Evolutionary conservation across 2,329 filamentous ascomycete species (phyloP), one percentile per base, ranked within the genome.

Genomic region (Aureobasidium melanogenum): DNA sequence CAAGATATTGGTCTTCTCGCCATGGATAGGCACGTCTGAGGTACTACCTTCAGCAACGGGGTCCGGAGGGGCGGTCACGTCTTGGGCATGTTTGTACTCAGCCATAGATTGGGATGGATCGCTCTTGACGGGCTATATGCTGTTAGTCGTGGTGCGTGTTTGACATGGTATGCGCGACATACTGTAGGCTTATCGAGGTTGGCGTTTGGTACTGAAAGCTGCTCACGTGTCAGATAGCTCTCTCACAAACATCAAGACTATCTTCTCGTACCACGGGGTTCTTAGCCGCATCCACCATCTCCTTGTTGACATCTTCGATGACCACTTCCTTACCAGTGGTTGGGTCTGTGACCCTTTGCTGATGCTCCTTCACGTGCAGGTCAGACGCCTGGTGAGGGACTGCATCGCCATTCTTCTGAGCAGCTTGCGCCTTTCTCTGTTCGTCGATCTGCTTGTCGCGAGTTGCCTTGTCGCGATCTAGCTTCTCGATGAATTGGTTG

Each of bases 1-100:
- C 32, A 97, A 82, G 19, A 97, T 87, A 64, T 96, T 97, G 3
- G 94, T 97, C 81, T 94, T 97, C 72, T 97, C 93, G 69, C 92
- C 93, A 70, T 92, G 89, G 62, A 97, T 96, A 3, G 94, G 94
- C 1, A 97, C 91, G 74, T 97, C 94, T 28, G 90, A 92, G 0
- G 93, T 97, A 36, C 87, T 85, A 26, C 91, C 90, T 62, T 87
- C 82, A 17, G 87, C 86, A 22, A 96, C 80, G 0, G 93, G 93
- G 66, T 95, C 92, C 1, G 93, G 93, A 2, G 93, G 93, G 0
- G 93, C 89, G 0, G 91, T 96, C 62, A 96, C 80, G 74, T 97
- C 93, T 75, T 97, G 93, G 10, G 86, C 89, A 62, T 88, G 71
- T 65, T 88, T 89, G 74, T 97, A 97, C 65, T 96, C 89, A 63